Evolutionary conservation across 495 filamentous ascomycete genomes (phyloP), one percentile per base, ranked within the genome.

Genomic region (Pyrenula aspistea): DNA sequence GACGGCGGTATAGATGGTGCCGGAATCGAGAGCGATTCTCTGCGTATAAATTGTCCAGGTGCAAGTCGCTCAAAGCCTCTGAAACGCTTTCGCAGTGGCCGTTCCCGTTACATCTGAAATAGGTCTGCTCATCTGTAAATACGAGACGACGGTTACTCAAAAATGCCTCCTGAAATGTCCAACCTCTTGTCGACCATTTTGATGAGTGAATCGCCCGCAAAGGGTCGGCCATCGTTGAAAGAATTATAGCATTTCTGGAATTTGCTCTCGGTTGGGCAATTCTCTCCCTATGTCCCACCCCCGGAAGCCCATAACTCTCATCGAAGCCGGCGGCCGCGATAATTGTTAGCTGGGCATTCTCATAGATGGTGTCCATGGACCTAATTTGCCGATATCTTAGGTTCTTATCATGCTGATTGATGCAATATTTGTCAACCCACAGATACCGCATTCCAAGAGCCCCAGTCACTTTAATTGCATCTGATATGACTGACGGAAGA

Each of bases 41-140:
- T 15, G 8, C 15, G 31, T 42, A 15, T 15, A 42, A 15, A 8
- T 42, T 15, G 15, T 42, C 31, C 31, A 42, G n/a, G 31, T 42
- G 31, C 31, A 42, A 15, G 4, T 42, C 31, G 15, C 15, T 15
- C 31, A 42, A 42, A 15, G 31, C 4, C 8, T 15, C 31, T 15
- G 31, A 8, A 15, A 42, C 8, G 15, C 31, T 42, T 42, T 42
- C 31, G 8, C 15, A 15, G 31, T 15, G 15, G 31, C 15, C 15
- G 8, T 4, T 24, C 10, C 8, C 50, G 2, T 63, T 57, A 57
- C 71, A 75, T 24, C 71, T 66, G 53, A 69, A 76, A 51, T 69
- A 71, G 36, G 66, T 52, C 48, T 73, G 68, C 2, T 65, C 24
- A 2, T 68, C 61, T 0, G 60, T 66, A 49, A 77, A 65, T 48